phyloP scores from a whole-genome alignment of 2,329 filamentous ascomycete species.

The Arthrocladium fulminans region DNA sequence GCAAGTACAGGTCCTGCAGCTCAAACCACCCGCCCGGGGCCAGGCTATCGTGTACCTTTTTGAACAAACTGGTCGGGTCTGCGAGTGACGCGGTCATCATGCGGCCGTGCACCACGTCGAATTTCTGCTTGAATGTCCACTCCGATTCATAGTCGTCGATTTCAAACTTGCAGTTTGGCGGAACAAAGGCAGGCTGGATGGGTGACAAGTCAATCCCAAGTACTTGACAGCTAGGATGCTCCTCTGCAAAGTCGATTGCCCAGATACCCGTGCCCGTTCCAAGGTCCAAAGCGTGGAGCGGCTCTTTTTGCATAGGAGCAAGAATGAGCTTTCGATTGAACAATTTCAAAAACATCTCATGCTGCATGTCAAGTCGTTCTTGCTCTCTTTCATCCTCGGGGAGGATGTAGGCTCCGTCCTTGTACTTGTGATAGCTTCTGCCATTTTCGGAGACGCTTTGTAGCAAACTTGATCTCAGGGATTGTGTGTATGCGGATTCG shows the following conservation, averaged over 20 bases:
- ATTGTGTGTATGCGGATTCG: conserved; percentile 8
- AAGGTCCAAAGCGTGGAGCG: conserved; percentile 11
- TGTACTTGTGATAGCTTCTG: conserved; percentile 28
- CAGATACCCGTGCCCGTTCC: conserved; percentile 16
- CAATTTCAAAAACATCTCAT: conserved; percentile 23
- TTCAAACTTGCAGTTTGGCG: conserved; percentile 27
- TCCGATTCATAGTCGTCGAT: conserved; percentile 23
- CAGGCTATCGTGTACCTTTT: not conserved
- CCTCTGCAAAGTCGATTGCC: conserved; percentile 19
- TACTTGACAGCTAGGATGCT: conserved; percentile 20
- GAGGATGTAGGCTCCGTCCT: conserved; percentile 31
- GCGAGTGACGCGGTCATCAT: conserved; percentile 26
- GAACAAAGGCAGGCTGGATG: conserved; percentile 20
- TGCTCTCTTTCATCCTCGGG: conserved; percentile 38
- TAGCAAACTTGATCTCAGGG: conserved; percentile 8
- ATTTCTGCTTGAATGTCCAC: conserved; percentile 22
- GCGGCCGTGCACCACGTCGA: conserved; percentile 24
- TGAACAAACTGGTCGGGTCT: not conserved
- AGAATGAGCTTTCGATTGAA: not conserved
- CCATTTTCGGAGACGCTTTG: conserved; percentile 22
- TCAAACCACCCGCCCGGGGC: not conserved
- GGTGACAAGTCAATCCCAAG: conserved; percentile 21
- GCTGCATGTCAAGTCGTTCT: conserved; percentile 32
- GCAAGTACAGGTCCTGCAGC: not conserved
- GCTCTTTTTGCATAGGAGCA: not conserved